Base-by-base conservation (phyloP, 2,329 filamentous ascomycete genomes). In the Exophiala dermatitidis region DNA sequence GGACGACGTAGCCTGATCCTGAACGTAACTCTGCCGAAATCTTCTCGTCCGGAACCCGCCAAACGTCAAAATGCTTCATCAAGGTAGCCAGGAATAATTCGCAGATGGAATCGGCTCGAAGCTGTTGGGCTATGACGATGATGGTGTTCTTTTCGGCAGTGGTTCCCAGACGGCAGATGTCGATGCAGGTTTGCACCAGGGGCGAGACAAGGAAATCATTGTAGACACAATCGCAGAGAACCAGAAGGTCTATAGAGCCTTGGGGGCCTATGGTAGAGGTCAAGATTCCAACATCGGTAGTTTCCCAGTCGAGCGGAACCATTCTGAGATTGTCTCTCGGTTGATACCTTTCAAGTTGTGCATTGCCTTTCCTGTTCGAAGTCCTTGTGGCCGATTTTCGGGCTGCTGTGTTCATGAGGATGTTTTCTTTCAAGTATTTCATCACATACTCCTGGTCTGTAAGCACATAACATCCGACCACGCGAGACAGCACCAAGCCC, bases 181-280 rank as follows among this genome's bases (percentile, higher is more conserved):
- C 86, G 4, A 76, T 81, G 67, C 88, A 95, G 0, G 88, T 86
- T 63, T 84, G 80, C n/a, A 93, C 86, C 46, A 97, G 80, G 0
- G 90, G 89, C 41, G 80, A 74, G 28, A 97, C 81, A 2, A 97
- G 78, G 2, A 86, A 81, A 60, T 95, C 88, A 70, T 97, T 98
- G 74, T 94, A 98, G 62, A 98, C 85, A 69, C 90, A 96, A 69
- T 98, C 93, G 66, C 89, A 95, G 3, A 90, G 89, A 34, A 97
- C 68, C 7, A 97, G 74, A 9, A 83, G 71, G 64, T 94, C 86
- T 60, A 93, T 64, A 62, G 65, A 42, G 58, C 64, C 53, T 38
- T 66, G 50, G 10, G 65, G 64, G 1, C 64, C 60, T 1, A 78
- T 67, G 44, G 72, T 64, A 4, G 60, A 52, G n/a, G 66, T 67